Percentiles rank a stretch among this genome's conserved stretches.
Conservation (phyloP, 192 early-diverging fungal species). For the Coemansia sp. region DNA sequence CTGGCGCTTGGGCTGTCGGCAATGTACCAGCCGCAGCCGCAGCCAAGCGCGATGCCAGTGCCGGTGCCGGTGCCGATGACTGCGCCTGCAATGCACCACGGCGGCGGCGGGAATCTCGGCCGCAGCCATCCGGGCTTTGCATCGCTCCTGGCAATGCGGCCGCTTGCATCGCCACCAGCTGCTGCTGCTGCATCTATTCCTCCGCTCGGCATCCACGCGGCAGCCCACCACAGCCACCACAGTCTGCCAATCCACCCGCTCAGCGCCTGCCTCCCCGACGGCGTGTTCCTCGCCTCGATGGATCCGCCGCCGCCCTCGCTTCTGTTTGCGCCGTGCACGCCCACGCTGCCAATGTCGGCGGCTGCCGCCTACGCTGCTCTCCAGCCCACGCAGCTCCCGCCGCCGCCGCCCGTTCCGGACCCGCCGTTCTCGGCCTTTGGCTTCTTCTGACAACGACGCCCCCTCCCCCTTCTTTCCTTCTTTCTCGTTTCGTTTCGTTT, state of each 20-base stretch:
- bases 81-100: constrained; percentile 13
- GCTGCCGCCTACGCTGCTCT: neutral
- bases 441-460: neutral
- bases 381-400: constrained; percentile 2
- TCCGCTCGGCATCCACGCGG: neutral
- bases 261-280: neutral
- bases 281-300: neutral
- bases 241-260: neutral
- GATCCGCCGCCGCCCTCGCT: constrained; percentile 1
- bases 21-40: neutral
- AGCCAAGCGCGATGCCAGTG: neutral
- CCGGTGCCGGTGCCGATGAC: constrained; percentile 25
- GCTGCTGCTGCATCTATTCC: neutral
- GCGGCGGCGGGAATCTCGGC: neutral
- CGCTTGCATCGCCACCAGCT: neutral
- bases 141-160: neutral
- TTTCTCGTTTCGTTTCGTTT: neutral
- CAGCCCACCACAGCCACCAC: neutral
- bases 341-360: constrained; percentile 12
- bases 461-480: neutral
- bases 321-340: constrained; percentile 45
- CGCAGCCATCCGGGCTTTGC: neutral
- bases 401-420: neutral
- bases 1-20: neutral
- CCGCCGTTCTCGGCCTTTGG: constrained; percentile 9